Base-by-base conservation (phyloP, 306 rosid genomes). In the Castanospermum australe region DNA sequence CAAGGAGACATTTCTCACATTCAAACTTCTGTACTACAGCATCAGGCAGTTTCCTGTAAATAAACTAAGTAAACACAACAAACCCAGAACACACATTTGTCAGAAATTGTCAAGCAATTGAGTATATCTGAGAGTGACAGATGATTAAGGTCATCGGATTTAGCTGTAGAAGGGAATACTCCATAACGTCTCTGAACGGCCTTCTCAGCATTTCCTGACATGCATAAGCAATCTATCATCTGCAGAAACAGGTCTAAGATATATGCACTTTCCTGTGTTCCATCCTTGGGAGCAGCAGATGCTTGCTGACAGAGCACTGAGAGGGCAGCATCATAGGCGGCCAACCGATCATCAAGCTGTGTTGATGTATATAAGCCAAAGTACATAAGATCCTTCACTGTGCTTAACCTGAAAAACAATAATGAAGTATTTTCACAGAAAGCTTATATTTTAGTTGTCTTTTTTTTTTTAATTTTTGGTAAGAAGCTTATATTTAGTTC, bases 321-420 rank as follows among this genome's bases (percentile, higher is more conserved):
- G 65, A 92, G 85, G 39, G 98, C 96, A 6, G 84, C 79, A 71
- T 86, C 91, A 78, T 87, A 95, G 73, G 95, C 88, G 74, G 41
- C 81, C 82, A 94, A 84, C 45, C 89, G 89, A 47, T 90, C 95
- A 79, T 88, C 87, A 73, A 92, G 86, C 77, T 76, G 88, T 91
- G 81, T 95, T 90, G 83, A 95, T 88, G 87, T 85, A 95, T 94
- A 95, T 85, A 18, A 95, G 93, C 99, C 99, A 95, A 45, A 95
- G 90, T 79, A 87, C 89, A 83, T 89, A 95, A 69, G 96, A 91
- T 82, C 60, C 89, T 74, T 84, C 89, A 80, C 88, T 90, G 84
- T 78, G 87, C 72, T 88, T 87, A 81, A 95, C 96, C 99, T 95
- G 92, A 83, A 71, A 84, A 88, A 76, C 69, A 86, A 76, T 36